Evolutionary conservation across 768 basidiomycete genomes (phyloP).

Genomic region (Leccinellum albellum): DNA sequence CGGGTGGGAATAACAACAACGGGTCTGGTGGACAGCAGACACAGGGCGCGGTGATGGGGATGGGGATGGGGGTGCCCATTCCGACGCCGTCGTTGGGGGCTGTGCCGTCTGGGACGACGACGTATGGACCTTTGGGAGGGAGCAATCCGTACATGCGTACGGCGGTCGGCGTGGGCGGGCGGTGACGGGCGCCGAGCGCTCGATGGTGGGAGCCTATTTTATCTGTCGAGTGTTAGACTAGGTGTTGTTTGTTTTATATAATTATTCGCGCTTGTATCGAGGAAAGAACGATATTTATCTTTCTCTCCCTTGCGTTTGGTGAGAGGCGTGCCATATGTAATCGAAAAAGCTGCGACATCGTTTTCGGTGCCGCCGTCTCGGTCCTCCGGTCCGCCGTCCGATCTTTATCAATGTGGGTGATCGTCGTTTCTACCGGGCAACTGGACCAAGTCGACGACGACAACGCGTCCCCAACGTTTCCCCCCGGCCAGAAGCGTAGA

Average conservation of each 20-base stretch:
- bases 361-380: not conserved
- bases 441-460: not conserved
- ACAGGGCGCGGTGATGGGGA: constrained; percentile 48
- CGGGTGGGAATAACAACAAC: constrained; percentile 33
- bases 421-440: not conserved
- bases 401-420: not conserved
- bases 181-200: constrained; percentile 29
- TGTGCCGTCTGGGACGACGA: constrained; percentile 43
- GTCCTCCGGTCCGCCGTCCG: not conserved
- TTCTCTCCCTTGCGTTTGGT: not conserved
- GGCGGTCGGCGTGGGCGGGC: constrained; percentile 50
- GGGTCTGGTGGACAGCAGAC: constrained; percentile 28
- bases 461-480: not conserved
- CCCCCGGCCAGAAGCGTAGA: not conserved
- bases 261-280: constrained; percentile 29
- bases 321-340: not conserved
- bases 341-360: not conserved
- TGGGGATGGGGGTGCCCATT: constrained; percentile 45
- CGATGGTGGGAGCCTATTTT: constrained; percentile 10
- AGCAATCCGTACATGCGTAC: constrained; percentile 67
- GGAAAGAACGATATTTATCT: too few species aligned
- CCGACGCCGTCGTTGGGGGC: constrained; percentile 38
- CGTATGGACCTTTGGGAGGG: constrained; percentile 56
- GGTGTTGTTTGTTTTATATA: constrained; percentile 31
- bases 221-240: constrained; percentile 16